Base-by-base conservation (phyloP, 2,329 filamentous ascomycete genomes). In the Aaosphaeria pasadenensis region DNA sequence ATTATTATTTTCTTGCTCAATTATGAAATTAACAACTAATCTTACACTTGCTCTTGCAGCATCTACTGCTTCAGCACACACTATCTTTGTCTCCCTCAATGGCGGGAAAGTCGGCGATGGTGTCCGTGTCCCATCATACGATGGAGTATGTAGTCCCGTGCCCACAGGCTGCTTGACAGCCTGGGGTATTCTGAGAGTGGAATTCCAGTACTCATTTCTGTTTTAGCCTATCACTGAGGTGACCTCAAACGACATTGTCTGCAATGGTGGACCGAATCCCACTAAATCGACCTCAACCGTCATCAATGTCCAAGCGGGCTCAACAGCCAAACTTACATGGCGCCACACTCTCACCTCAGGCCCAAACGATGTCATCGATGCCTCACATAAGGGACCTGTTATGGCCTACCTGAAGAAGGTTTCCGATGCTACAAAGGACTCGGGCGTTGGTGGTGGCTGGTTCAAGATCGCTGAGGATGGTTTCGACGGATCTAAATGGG, bases 391-490 rank as follows among this genome's bases (percentile, higher is more conserved):
- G 55, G 80, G 80, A 1, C 80, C 79, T 17, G 79, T 78, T 0
- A 70, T 81, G 62, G 79, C 78, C 0, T 83, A 83, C 58, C 63
- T 83, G 47, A 81, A 81, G 67, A 82, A 82, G 58, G 79, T 82
- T 17, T 61, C 67, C 45, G 70, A 78, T 47, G 79, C 79, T 0
- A 63, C 66, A 46, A 63, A 55, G 1, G 61, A 67, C 39, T 45
- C 49, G 6, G 66, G 64, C 5, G 43, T 62, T 31, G 66, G 66
- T 3, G 56, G 45, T 31, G 57, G 57, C 38, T 54, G 60, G 66
- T 63, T 66, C 56, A 69, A 72, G 53, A 66, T 73, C 36, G 56
- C 57, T 7, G 57, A 72, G 52, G 71, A 73, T 32, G 63, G 65
- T 11, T 68, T 72, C 41, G 67, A 71, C 52, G 58, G 59, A 42